Evolutionary conservation across 768 basidiomycete species (phyloP), one percentile per base, ranked within the genome.

Genomic region (Lactarius quietus): DNA sequence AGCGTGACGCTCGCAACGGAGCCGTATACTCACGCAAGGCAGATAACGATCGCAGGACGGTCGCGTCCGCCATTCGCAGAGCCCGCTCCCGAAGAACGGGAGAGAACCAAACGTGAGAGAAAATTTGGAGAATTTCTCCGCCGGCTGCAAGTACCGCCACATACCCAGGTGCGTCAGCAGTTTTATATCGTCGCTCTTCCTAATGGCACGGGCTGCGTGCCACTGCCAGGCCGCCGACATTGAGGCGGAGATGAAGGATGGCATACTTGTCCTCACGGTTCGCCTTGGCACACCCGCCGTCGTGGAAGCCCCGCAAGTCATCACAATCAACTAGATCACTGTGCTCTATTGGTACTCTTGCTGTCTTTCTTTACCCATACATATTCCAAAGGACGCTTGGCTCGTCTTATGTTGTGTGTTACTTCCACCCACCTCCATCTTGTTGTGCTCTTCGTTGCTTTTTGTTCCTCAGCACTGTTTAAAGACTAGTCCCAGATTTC

Each of bases 1-100:
- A 81, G 75, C 65, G 78, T 90, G 75, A 80, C 79, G 57, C 80
- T 92, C 62, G 81, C 83, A 57, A 85, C 82, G 66, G 85, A 85
- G 72, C 73, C 79, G 62, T 83, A 84, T 77, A 90, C 84, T 68
- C 80, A 84, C 66, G 80, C 84, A 67, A 86, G 80, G 71, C 85
- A 87, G 70, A 76, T 91, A 69, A 81, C 79, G 57, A 79, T 91
- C 61, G 73, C 77, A 26, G 89, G 86, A 43, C 71, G 74, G 69
- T 76, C 74, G 55, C 69, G 75, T 41, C 76, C 85, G 14, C 74
- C 74, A 29, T 78, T 86, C 66, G 74, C 76, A 33, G 67, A 70
- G 18, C 70, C 64, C 23, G 66, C 57, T 7, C 72, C 70, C 8
- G 67, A 66, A 51, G 70, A 70, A 28, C 59, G 66, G 18, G 69